A percentile compares a stretch with the other conserved stretches of the same genome.
Evolutionary conservation across 2,329 filamentous ascomycete species (phyloP).

Genomic region (Calonectria pseudoreteaudii): DNA sequence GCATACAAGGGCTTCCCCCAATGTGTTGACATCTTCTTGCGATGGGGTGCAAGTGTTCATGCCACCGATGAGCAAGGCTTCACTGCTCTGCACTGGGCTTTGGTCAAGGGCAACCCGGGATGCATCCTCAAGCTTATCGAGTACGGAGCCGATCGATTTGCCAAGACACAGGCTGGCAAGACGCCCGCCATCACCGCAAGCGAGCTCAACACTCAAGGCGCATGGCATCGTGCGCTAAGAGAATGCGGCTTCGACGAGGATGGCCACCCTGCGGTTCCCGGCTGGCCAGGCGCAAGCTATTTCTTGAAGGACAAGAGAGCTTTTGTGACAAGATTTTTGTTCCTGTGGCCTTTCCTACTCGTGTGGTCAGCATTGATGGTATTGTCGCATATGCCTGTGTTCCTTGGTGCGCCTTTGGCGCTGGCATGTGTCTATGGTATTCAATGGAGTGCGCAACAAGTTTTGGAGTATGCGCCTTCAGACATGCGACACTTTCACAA

Average conservation of each 20-base stretch:
- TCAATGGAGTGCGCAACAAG: slow-evolving; percentile 81
- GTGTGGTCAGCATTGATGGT: slow-evolving; percentile 79
- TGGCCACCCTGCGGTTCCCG: slow-evolving; percentile 75
- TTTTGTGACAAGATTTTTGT: slow-evolving; percentile 88
- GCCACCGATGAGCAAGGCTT: slow-evolving; percentile 92
- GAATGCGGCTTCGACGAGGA: slow-evolving; percentile 88
- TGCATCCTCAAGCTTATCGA: slow-evolving; percentile 96
- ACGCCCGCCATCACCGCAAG: slow-evolving; percentile 86
- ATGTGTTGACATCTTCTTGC: slow-evolving; percentile 90
- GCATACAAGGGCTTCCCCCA: slow-evolving; percentile 96
- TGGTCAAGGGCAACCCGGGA: slow-evolving; percentile 90
- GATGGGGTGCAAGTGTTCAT: slow-evolving; percentile 96
- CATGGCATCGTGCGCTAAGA: slow-evolving; percentile 85
- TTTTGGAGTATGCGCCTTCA: slow-evolving; percentile 83
- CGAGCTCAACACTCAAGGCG: slow-evolving; percentile 87
- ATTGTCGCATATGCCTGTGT: slow-evolving; percentile 79
- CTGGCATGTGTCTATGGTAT: slow-evolving; percentile 75
- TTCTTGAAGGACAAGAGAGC: slow-evolving; percentile 81
- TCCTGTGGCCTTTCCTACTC: slow-evolving; percentile 86
- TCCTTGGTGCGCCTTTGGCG: slow-evolving; percentile 79
- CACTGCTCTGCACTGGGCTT: slow-evolving; percentile 94
- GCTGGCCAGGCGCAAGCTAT: slow-evolving; percentile 78
- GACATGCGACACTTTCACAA: slow-evolving; percentile 93
- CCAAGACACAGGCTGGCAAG: slow-evolving; percentile 89
- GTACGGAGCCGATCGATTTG: slow-evolving; percentile 94